These are phyloP conservation scores for Salix exigua DNA, from an alignment of 345 rosid genomes.

Conservation along the genomic window DNA sequence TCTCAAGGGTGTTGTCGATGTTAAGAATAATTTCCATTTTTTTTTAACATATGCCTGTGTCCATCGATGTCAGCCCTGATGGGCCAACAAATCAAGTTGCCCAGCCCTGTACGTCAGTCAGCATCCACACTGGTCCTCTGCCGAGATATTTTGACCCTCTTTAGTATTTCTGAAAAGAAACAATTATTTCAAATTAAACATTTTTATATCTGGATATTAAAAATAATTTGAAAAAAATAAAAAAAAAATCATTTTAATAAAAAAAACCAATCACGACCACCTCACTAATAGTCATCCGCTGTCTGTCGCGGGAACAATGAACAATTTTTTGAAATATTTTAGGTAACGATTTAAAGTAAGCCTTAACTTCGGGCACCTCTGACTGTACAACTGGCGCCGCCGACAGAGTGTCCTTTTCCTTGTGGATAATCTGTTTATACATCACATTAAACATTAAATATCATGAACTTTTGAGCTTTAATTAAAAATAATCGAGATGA, in stretches of 20 bases:
- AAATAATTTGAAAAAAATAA: too few relatives aligned
- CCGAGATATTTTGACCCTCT: background rate
- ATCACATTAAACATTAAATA: too few relatives aligned
- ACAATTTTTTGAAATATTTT: background rate
- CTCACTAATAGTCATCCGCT: too few relatives aligned
- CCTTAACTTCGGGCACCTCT: too few relatives aligned
- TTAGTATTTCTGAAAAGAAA: too few relatives aligned
- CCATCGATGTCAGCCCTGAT: background rate
- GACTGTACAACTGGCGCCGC: background rate
- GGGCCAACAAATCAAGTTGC: background rate
- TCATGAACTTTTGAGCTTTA: too few relatives aligned
- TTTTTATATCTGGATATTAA: too few relatives aligned
- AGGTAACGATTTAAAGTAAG: too few relatives aligned
- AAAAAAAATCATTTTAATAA: too few relatives aligned
- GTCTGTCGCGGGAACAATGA: background rate
- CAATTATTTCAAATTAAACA: too few relatives aligned
- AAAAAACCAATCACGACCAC: too few relatives aligned
- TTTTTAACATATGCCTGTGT: background rate
- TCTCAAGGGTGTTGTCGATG: background rate
- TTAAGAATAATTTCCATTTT: background rate
- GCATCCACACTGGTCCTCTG: background rate
- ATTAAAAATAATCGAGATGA: too few relatives aligned
- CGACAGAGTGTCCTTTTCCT: background rate
- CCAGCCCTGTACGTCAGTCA: background rate
- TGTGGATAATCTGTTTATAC: background rate